These are phyloP conservation scores for Danielozyma ontarioensis DNA, from an alignment of 805 yeast genomes.

Conservation along the genomic window DNA sequence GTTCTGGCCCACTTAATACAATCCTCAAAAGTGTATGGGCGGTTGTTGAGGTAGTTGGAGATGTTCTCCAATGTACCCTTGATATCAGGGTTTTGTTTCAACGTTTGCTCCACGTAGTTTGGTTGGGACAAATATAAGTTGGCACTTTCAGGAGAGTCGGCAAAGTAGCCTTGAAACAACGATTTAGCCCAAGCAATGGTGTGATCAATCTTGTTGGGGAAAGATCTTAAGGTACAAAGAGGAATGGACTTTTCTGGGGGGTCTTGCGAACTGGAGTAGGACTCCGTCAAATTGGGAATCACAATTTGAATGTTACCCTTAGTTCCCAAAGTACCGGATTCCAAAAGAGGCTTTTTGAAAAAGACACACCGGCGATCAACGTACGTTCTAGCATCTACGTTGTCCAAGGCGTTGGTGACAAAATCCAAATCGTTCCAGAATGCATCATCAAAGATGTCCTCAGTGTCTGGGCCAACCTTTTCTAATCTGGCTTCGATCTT, in stretches of 20 bases:
- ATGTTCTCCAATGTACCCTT: conserved; percentile 83
- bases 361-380: conserved; percentile 96
- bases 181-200: conserved; percentile 99
- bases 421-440: conserved; percentile 85
- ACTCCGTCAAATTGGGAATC: conserved; percentile 89
- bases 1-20: conserved; percentile 93
- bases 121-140: conserved; percentile 88
- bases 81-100: conserved; percentile 90
- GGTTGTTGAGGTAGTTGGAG: conserved; percentile 63
- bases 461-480: conserved; percentile 93
- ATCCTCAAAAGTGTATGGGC: conserved; percentile 88
- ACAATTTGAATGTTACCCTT: conserved; percentile 98
- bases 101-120: conserved; percentile 82
- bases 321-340: conserved; percentile 96
- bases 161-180: conserved; percentile 85
- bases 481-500: conserved; percentile 74
- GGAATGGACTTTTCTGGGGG: conserved; percentile 99
- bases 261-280: conserved; percentile 93
- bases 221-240: conserved; percentile 91
- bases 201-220: conserved; percentile 97
- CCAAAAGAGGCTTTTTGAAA: conserved; percentile 84
- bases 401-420: conserved; percentile 95
- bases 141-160: conserved; percentile 89
- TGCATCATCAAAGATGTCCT: conserved; percentile 72
- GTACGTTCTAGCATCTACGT: conserved; percentile 95